Evolutionary conservation across 225 moss, liverwort and hornwort species (phyloP).

Genomic region (Physcomitrellopsis africana): DNA sequence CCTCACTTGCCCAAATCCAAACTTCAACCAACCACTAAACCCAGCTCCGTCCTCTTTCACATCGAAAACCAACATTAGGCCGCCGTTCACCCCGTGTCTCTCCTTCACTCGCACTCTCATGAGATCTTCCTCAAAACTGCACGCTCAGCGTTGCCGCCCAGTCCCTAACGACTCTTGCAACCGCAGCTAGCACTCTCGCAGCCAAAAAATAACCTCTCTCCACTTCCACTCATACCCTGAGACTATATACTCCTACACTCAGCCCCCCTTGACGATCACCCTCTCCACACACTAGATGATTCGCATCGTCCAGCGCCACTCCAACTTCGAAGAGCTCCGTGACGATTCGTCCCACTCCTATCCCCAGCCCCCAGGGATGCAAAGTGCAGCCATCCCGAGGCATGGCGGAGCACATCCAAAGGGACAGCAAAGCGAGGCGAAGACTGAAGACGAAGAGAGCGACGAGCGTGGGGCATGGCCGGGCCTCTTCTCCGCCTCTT

Average conservation of each 20-base stretch:
- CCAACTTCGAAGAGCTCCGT: neutral
- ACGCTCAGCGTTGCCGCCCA: neutral
- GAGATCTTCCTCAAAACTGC: slow-evolving; percentile 9
- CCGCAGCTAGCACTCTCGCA: slow-evolving; percentile 3
- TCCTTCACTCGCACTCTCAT: slow-evolving; percentile 30
- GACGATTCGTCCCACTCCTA: too few relatives aligned
- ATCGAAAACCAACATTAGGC: slow-evolving; percentile 13
- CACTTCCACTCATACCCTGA: slow-evolving; percentile 31
- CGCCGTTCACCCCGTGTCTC: neutral
- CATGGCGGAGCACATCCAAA: neutral
- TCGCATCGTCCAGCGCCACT: slow-evolving; percentile 20
- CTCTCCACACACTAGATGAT: slow-evolving; percentile 5
- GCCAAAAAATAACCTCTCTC: neutral
- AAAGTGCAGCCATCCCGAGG: slow-evolving; percentile 48
- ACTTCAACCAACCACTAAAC: slow-evolving; percentile 24
- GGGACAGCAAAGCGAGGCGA: neutral
- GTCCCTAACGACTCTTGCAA: slow-evolving; percentile 26
- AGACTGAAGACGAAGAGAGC: neutral
- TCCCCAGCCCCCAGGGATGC: slow-evolving; percentile 20
- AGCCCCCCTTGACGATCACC: slow-evolving; percentile 19
- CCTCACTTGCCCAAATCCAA: slow-evolving; percentile 23
- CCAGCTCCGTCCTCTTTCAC: slow-evolving; percentile 27
- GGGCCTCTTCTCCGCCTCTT: slow-evolving; percentile 12
- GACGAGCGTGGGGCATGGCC: neutral
- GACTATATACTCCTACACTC: neutral